Evolutionary conservation across 129 eudicot genomes (phyloP).

Genomic region (Artemisia annua): DNA sequence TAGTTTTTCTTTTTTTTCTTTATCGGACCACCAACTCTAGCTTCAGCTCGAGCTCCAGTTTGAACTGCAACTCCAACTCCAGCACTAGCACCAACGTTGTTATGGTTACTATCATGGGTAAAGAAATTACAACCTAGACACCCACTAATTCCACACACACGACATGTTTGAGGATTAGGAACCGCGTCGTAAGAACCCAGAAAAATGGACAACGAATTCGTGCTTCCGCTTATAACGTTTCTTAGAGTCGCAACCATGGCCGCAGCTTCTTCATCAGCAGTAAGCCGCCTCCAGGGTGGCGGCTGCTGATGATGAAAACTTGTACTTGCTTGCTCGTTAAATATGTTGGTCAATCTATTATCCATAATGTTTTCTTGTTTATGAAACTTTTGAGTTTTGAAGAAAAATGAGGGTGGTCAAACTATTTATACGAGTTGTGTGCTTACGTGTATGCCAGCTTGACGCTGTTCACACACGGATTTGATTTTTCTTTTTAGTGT

Average conservation of each 20-base stretch:
- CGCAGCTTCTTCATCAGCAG: constrained; percentile 42
- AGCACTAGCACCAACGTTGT: background rate
- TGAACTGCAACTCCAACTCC: background rate
- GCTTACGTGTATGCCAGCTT: constrained; percentile 38
- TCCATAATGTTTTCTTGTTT: constrained; percentile 17
- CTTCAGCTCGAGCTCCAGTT: too few relatives aligned
- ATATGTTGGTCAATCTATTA: constrained; percentile 23
- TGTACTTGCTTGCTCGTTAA: constrained; percentile 15
- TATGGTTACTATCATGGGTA: background rate
- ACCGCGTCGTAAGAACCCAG: too few relatives aligned
- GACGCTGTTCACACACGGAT: constrained; percentile 42
- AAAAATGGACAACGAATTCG: background rate
- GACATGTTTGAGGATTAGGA: constrained; percentile 38
- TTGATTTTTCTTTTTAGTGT: background rate
- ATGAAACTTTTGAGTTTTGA: background rate
- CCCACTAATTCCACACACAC: constrained; percentile 41
- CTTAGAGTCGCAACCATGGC: constrained; percentile 53
- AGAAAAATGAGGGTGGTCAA: constrained; percentile 12
- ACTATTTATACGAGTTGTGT: constrained; percentile 17
- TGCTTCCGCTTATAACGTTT: constrained; percentile 44
- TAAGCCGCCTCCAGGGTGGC: constrained; percentile 24
- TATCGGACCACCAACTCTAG: constrained; percentile 5
- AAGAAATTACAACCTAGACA: constrained; percentile 72
- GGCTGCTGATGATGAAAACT: constrained; percentile 10
- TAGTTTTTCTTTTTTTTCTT: constrained; percentile 65